Evolutionary conservation across 495 filamentous ascomycete species (phyloP).

Genomic region (Coniosporium apollinis): DNA sequence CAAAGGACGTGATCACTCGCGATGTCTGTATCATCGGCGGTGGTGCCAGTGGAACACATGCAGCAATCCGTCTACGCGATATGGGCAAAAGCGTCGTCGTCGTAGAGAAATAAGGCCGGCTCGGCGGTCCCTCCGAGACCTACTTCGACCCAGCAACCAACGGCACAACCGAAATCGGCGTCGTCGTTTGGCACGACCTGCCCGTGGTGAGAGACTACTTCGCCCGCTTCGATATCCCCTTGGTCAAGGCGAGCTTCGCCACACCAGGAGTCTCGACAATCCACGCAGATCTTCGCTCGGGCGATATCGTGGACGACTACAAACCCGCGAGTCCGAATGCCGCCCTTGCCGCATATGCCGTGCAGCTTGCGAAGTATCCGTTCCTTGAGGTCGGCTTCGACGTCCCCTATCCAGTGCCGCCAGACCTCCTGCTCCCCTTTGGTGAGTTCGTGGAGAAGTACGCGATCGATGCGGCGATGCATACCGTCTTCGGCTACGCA

Average conservation of each 20-base stretch:
- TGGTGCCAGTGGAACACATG: conserved; percentile 31
- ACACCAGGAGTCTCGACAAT: neutral
- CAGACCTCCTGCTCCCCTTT: conserved; percentile 26
- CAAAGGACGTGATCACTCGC: conserved; percentile 7
- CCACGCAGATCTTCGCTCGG: conserved; percentile 15
- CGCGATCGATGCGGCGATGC: conserved; percentile 18
- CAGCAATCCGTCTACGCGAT: conserved; percentile 29
- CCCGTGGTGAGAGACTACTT: conserved; percentile 23
- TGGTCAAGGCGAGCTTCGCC: conserved; percentile 3
- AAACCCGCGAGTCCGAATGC: conserved; percentile 8
- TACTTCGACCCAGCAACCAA: conserved; percentile 28
- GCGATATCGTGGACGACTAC: conserved; percentile 9
- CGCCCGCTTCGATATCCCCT: conserved; percentile 20
- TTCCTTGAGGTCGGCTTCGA: conserved; percentile 24
- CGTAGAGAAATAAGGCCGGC: conserved; percentile 24
- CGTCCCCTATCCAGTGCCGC: conserved; percentile 28
- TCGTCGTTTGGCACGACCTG: conserved; percentile 25
- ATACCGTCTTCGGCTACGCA: conserved; percentile 16
- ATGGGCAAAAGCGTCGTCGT: conserved; percentile 26
- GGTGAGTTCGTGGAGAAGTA: conserved; percentile 28
- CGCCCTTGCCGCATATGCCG: conserved; percentile 16
- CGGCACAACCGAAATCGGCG: conserved; percentile 29
- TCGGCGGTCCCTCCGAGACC: conserved; percentile 30
- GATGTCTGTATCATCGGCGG: conserved; percentile 34
- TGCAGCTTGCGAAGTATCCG: conserved; percentile 25